Evolutionary conservation across 768 basidiomycete species (phyloP), one percentile per base, ranked within the genome.

Genomic region (Termitomyces sp.): DNA sequence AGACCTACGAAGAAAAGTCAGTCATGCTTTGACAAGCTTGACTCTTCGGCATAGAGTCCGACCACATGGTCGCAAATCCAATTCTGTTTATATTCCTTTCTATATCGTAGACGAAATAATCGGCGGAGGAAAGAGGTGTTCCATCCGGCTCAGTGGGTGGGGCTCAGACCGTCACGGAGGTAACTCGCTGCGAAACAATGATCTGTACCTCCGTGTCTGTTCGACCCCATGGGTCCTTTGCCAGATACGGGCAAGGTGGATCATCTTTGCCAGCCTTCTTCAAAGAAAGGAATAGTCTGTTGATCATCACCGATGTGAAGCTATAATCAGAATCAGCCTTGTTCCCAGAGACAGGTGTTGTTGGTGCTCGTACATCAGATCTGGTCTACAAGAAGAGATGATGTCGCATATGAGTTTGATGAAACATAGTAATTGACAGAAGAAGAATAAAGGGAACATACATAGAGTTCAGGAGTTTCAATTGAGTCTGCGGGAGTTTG

Each of bases 241-340:
- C 54, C 24, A 52, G 32, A 51, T 51, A 22, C 38, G 55, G 15
- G 5, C 22, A 24, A 38, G 16, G 12, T 6, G 48, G 18, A 0
- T 60, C 50, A 8, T 57, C 48, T 38, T 35, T 42, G 20, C 66
- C 68, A 13, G 62, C 63, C 35, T 63, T 33, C 56, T 68, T 67
- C 48, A 69, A 32, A 13, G 66, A 67, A 4, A 67, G 61, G 48
- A 67, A 66, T 44, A 67, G 46, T 16, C 66, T 50, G 38, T 64
- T 69, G 61, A 67, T 59, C 64, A 69, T 65, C 18, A 67, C 57
- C 0, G 66, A 45, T 3, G 64, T 69, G 46, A 66, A 67, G 38
- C 66, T 69, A 51, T 24, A 32, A 22, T 36, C 3, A 12, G 20
- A 33, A 12, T 42, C 16, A 28, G 55, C 13, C 32, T 12, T 18